These are phyloP conservation scores for Thuja plicata DNA, from an alignment of 83 land plant species.

Conservation along the genomic window DNA sequence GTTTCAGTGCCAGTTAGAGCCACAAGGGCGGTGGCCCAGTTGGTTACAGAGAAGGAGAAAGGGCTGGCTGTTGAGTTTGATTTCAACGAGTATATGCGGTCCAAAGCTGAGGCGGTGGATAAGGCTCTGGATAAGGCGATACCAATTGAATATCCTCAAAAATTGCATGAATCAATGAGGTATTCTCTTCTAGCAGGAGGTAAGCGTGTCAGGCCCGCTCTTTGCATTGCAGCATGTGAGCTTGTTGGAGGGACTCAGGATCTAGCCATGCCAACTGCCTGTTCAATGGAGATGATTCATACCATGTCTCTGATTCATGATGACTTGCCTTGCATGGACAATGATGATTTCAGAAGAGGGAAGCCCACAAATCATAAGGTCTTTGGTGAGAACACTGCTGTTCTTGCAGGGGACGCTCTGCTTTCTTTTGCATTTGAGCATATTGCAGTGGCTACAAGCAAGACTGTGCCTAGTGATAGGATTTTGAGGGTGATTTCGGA, in stretches of 20 bases:
- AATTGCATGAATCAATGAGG: constrained; percentile 46
- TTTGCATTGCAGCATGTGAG: constrained; percentile 66
- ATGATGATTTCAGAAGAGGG: constrained; percentile 60
- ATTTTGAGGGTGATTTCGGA: constrained; percentile 41
- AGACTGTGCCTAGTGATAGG: constrained; percentile 28
- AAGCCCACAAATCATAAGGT: constrained; percentile 41
- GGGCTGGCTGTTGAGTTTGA: not conserved
- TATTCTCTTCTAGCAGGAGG: constrained; percentile 76
- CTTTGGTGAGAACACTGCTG: constrained; percentile 33
- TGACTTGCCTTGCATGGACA: constrained; percentile 79
- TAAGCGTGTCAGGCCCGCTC: constrained; percentile 58
- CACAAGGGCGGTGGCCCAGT: not conserved
- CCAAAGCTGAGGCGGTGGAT: constrained; percentile 33
- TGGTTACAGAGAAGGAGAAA: not conserved
- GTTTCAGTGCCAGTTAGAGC: not conserved
- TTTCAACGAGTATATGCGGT: constrained; percentile 21
- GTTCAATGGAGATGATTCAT: constrained; percentile 78
- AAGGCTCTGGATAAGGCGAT: constrained; percentile 38
- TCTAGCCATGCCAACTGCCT: constrained; percentile 56
- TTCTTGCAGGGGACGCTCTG: constrained; percentile 71
- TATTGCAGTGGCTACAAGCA: constrained; percentile 27
- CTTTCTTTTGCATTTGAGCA: constrained; percentile 64
- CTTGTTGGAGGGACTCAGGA: constrained; percentile 45
- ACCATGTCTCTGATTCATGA: constrained; percentile 76
- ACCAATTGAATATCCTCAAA: constrained; percentile 32